A percentile compares a stretch with the other conserved stretches of the same genome.
phyloP scores from a whole-genome alignment of 2,329 filamentous ascomycete genomes.

The Beauveria australis region DNA sequence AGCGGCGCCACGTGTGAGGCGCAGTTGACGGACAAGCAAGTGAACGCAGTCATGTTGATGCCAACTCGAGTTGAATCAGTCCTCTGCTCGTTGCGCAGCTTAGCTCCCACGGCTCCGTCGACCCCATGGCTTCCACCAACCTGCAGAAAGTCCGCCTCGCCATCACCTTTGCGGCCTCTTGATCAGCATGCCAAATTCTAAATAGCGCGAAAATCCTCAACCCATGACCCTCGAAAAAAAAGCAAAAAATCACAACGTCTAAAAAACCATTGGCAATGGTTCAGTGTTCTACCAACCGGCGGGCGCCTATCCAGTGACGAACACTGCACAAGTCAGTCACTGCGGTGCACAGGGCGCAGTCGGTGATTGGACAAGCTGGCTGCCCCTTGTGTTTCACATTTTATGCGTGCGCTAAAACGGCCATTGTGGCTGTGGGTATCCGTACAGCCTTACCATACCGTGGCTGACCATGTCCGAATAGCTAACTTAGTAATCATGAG shows the following conservation, averaged over 20 bases:
- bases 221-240: neutral
- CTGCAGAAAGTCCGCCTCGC: too few species aligned
- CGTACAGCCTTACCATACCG: neutral
- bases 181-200: neutral
- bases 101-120: neutral
- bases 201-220: neutral
- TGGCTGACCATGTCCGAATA: neutral
- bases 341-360: neutral
- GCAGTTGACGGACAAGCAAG: neutral
- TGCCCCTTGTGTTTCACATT: conserved; percentile 4
- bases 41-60: neutral
- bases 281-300: neutral
- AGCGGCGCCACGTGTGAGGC: conserved; percentile 3
- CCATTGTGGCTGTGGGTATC: neutral
- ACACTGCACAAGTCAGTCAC: neutral
- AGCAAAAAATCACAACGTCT: neutral
- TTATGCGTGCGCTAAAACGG: conserved; percentile 2
- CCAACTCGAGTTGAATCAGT: neutral
- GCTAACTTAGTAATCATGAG: neutral
- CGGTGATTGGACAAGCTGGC: neutral
- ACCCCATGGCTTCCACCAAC: neutral
- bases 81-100: too few species aligned
- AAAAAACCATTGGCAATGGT: neutral
- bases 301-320: neutral
- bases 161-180: too few species aligned